These are phyloP conservation scores for Lupinus albus DNA, from an alignment of 306 rosid species.

Conservation along the genomic window DNA sequence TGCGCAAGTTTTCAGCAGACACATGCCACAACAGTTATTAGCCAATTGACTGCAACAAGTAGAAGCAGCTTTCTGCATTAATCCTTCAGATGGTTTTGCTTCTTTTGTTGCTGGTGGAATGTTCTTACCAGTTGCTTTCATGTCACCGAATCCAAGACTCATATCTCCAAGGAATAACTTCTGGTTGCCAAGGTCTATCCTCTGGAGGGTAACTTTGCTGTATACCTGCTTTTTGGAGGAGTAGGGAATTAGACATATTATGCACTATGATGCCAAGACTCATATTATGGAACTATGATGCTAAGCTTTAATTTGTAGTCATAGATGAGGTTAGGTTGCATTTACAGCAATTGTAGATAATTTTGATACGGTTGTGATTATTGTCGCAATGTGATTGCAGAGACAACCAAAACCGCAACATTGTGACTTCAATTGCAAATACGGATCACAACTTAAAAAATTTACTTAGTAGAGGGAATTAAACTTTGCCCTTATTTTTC, in stretches of 20 bases:
- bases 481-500: not conserved
- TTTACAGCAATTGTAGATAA: too few species aligned
- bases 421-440: too few species aligned
- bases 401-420: too few species aligned
- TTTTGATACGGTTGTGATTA: too few species aligned
- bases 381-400: too few species aligned
- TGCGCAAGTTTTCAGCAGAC: slow-evolving; percentile 61
- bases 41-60: slow-evolving; percentile 51
- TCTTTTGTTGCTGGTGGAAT: slow-evolving; percentile 58
- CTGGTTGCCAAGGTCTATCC: slow-evolving; percentile 33
- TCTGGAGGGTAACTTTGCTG: slow-evolving; percentile 47
- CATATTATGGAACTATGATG: not conserved
- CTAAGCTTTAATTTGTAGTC: too few species aligned
- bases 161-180: slow-evolving; percentile 67
- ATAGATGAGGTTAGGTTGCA: too few species aligned
- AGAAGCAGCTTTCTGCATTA: slow-evolving; percentile 67
- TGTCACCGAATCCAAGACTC: slow-evolving; percentile 74
- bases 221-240: slow-evolving; percentile 57
- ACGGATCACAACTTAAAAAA: not conserved
- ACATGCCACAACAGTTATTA: slow-evolving; percentile 69
- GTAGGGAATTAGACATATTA: slow-evolving; percentile 8
- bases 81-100: slow-evolving; percentile 60
- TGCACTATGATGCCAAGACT: too few species aligned
- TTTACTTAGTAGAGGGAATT: slow-evolving; percentile 8
- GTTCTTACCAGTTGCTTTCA: slow-evolving; percentile 63